Base-by-base conservation (phyloP, 2,329 filamentous ascomycete genomes). In the Xylariaceae sp. region DNA sequence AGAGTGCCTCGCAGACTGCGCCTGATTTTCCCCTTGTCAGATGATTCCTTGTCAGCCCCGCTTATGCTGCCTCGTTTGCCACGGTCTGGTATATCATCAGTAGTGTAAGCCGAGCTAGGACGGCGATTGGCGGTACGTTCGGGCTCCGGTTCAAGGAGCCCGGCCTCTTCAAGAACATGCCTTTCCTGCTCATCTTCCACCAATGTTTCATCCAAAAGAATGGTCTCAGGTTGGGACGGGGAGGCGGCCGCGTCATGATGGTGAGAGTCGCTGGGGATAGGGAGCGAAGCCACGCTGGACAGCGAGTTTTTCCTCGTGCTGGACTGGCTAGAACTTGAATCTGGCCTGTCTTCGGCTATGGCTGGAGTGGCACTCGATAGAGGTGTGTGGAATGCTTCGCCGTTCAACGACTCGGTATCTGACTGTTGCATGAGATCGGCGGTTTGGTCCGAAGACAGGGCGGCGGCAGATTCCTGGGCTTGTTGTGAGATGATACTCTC, bases 1-100 rank as follows among this genome's bases (percentile, higher is more conserved):
- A 97, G 82, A 10, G 92, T 96, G 59, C 92, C 89, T 68, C 97
- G 93, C 11, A 97, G 77, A 72, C 92, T 96, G 62, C 92, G 87
- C 23, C 93, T 87, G 54, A 92, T 86, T 71, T 88, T 91, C 59
- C 80, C 86, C 64, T 79, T 81, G 49, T 88, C 85, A 50, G 78
- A 74, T 55, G 79, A 82, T 37, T 81, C 79, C 45, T 71, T 73
- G 7, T 71, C 67, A 11, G 63, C 66, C 15, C 69, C 77, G 59
- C 62, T 72, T 56, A 63, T 71, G 44, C 65, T 78, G 65, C 64
- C 72, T 58, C 62, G 73, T 61, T 68, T 76, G 68, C 60, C 67
- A n/a, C 67, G 71, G 23, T 78, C 75, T 2, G 71, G 68, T 9
- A 75, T 75, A 30, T 75, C 74, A 15, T 79, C 80, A 5, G 69